phyloP scores from a whole-genome alignment of 2,329 filamentous ascomycete genomes.

The Clarireedia hainanense region DNA sequence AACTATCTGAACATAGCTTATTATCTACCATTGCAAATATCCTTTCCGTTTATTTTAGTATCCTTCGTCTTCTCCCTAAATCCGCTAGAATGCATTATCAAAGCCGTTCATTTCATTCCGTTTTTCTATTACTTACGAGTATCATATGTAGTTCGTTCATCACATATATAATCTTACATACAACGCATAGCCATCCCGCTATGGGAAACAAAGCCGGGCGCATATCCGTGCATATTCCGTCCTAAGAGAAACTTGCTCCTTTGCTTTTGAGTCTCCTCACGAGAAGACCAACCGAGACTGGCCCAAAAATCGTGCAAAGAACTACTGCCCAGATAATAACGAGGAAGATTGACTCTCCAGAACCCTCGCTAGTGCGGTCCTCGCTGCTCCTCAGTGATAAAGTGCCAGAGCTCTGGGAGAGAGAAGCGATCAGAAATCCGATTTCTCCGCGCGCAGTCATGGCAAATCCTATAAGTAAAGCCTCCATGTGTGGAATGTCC shows the following conservation, averaged over 20 bases:
- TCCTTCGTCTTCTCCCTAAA: too few relatives aligned
- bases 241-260: not conserved
- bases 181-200: too few relatives aligned
- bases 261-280: slow-evolving; percentile 24
- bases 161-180: too few relatives aligned
- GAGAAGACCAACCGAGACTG: slow-evolving; percentile 40
- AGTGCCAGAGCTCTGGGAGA: slow-evolving; percentile 48
- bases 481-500: slow-evolving; percentile 15
- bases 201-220: too few relatives aligned
- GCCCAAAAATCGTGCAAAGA: slow-evolving; percentile 46
- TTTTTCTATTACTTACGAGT: too few relatives aligned
- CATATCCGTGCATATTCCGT: too few relatives aligned
- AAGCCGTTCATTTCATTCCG: too few relatives aligned
- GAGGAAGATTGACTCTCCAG: slow-evolving; percentile 37
- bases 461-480: slow-evolving; percentile 30
- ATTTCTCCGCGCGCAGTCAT: slow-evolving; percentile 79
- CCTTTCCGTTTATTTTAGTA: too few relatives aligned
- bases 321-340: slow-evolving; percentile 49
- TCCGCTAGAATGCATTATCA: too few relatives aligned
- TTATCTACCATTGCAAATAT: too few relatives aligned
- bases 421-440: slow-evolving; percentile 64
- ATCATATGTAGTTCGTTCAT: too few relatives aligned
- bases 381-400: slow-evolving; percentile 11
- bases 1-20: too few relatives aligned
- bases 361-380: not conserved